phyloP scores from a whole-genome alignment of 2,329 filamentous ascomycete genomes.

The Fonsecaea multimorphosa region DNA sequence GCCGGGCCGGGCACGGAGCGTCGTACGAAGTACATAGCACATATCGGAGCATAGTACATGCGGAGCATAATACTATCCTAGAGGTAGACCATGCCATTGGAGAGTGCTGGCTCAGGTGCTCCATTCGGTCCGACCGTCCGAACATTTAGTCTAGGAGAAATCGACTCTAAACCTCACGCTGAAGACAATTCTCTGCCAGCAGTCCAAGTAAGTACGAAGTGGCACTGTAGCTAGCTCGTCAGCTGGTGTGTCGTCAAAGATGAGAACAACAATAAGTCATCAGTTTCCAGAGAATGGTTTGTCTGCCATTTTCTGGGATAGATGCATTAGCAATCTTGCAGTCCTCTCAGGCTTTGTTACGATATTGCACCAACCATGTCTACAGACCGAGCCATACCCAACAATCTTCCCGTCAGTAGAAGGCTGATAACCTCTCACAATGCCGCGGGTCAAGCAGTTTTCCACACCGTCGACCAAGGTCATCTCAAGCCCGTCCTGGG shows the following conservation, averaged over 20 bases:
- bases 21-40: not conserved
- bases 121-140: constrained; percentile 4
- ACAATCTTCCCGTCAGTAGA: constrained; percentile 5
- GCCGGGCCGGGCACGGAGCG: not conserved
- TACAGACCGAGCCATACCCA: not conserved
- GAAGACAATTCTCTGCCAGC: constrained; percentile 9
- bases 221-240: constrained; percentile 7
- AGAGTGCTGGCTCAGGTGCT: constrained; percentile 2
- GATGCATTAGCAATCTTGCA: not conserved
- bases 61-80: not conserved
- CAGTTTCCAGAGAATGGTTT: constrained; percentile 1
- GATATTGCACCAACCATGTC: constrained; percentile 1
- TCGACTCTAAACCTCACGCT: constrained; percentile 2
- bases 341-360: constrained; percentile 6
- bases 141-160: constrained; percentile 7
- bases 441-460: not conserved
- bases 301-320: constrained; percentile 6
- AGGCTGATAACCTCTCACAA: constrained; percentile 7
- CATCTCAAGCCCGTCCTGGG: constrained; percentile 1
- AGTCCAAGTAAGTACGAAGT: constrained; percentile 1
- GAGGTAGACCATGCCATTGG: constrained; percentile 1
- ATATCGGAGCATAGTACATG: constrained; percentile 4
- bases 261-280: constrained; percentile 8
- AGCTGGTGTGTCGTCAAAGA: constrained; percentile 3
- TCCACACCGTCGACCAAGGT: constrained; percentile 1